Percentiles rank a stretch among this genome's conserved stretches.
These are phyloP conservation scores for Fistulifera solaris DNA, from an alignment of 108 stramenopile genomes.

Conservation along the genomic window DNA sequence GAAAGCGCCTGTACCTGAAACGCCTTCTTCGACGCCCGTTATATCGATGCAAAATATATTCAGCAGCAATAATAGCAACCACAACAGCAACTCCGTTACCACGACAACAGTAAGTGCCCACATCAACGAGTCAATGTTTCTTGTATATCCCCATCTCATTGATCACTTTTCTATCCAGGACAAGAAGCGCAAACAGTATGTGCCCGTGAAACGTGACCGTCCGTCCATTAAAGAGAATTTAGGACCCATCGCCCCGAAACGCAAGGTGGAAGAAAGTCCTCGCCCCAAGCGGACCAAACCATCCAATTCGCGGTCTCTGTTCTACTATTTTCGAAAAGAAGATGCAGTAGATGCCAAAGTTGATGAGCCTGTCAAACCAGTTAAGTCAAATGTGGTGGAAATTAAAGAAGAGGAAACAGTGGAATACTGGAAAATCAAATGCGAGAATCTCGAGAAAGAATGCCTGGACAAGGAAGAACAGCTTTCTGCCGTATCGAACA, in stretches of 20 bases:
- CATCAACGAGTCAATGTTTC: background rate
- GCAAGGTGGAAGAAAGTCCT: slow-evolving; percentile 2
- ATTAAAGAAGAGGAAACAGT: background rate
- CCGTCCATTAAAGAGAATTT: slow-evolving; percentile 27
- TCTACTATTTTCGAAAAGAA: background rate
- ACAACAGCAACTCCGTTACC: background rate
- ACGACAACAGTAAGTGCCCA: slow-evolving; percentile 1
- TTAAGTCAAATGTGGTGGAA: background rate
- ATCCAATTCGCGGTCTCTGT: slow-evolving; percentile 6
- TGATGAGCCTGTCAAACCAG: slow-evolving; percentile 3
- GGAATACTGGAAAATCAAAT: background rate
- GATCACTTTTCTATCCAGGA: background rate
- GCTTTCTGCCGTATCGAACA: slow-evolving; percentile 56
- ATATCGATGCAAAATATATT: background rate
- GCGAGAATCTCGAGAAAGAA: slow-evolving; percentile 20
- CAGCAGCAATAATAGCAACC: slow-evolving; percentile 2
- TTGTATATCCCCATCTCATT: background rate
- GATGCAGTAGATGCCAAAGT: background rate
- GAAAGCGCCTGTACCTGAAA: slow-evolving; percentile 6
- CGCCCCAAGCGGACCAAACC: slow-evolving; percentile 6
- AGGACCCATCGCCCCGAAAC: background rate
- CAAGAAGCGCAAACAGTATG: slow-evolving; percentile 36
- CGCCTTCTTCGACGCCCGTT: slow-evolving; percentile 1
- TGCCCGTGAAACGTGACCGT: slow-evolving; percentile 31
- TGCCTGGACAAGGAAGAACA: slow-evolving; percentile 45